Evolutionary conservation across 1,284 basidiomycete genomes (phyloP), one percentile per base, ranked within the genome.

Genomic region (Schizophyllum amplum): DNA sequence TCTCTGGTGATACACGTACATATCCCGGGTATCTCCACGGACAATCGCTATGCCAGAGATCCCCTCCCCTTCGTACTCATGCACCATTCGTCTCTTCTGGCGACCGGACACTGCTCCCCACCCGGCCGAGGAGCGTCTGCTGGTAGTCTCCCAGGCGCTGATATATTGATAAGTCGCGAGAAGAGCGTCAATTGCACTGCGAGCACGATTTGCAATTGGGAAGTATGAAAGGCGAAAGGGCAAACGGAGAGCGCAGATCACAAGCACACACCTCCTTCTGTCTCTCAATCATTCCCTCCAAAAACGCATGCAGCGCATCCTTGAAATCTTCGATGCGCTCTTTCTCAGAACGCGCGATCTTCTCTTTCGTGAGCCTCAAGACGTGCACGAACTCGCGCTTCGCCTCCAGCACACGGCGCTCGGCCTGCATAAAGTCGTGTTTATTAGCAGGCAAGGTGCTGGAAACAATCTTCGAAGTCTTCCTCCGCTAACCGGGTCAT

Each of bases 241-340:
- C n/a, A n/a, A n/a, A n/a, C n/a, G n/a, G n/a, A n/a, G n/a, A n/a
- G n/a, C n/a, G n/a, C n/a, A 42, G 17, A 52, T 9, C 24, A 33
- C 3, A 53, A 4, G 23, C 21, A 68, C 80, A 51, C 48, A 90
- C 87, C 77, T 93, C 84, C 69, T 87, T 88, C 72, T 96, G 93
- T 52, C 87, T 74, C 24, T 76, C 69, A 53, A 94, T 87, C 86
- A 94, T 89, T 9, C 89, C 89, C 53, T 89, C 86, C 58, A 95
- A 71, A 71, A 92, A 94, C 1, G 76, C 76, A 64, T 89, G 87
- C 57, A 96, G 69, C 1, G 85, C 79, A 27, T 78, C 75, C 68
- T 92, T 93, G 69, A 96, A 92, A 66, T 96, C 93, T 51, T 92
- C 86, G 25, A 98, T 83, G 50, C 94, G 83, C 71, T 98, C 95